These are phyloP conservation scores for Colletotrichum neosansevieriae DNA, from an alignment of 2,329 filamentous ascomycete genomes.

Conservation along the genomic window DNA sequence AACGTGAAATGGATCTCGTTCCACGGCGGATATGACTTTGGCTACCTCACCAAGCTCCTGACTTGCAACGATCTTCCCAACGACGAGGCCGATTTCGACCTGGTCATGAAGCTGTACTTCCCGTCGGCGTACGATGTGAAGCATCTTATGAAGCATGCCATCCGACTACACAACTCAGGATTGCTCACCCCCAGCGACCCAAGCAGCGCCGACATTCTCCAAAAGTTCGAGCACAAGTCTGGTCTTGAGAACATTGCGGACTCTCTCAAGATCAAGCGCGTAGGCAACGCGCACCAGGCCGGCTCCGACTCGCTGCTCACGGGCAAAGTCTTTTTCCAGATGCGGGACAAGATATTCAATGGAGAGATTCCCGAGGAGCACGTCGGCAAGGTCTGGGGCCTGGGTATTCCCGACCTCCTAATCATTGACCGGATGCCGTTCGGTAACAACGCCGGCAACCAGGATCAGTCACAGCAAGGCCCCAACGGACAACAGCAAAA, in stretches of 20 bases:
- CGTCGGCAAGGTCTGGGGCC: conserved; percentile 90
- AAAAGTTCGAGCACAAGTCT: conserved; percentile 89
- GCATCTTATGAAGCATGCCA: conserved; percentile 93
- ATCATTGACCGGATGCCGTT: conserved; percentile 52
- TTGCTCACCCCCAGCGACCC: conserved; percentile 74
- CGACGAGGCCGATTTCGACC: conserved; percentile 90
- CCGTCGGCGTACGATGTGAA: conserved; percentile 96
- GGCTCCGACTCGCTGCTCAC: conserved; percentile 95
- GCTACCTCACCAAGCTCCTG: conserved; percentile 94
- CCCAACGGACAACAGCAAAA: conserved; percentile 56
- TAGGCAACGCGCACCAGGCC: conserved; percentile 90
- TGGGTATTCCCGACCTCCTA: conserved; percentile 78
- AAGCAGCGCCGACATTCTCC: conserved; percentile 78
- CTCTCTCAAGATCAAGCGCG: conserved; percentile 88
- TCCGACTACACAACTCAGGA: conserved; percentile 73
- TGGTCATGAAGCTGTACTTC: conserved; percentile 91
- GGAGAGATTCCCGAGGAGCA: conserved; percentile 85
- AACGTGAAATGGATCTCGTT: conserved; percentile 97
- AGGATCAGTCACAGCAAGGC: conserved; percentile 52
- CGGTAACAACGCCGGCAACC: conserved; percentile 47
- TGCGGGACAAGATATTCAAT: conserved; percentile 89
- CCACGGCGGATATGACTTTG: conserved; percentile 98
- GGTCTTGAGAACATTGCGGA: conserved; percentile 95
- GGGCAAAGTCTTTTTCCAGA: conserved; percentile 93
- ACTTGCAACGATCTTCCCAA: conserved; percentile 85